phyloP scores from a whole-genome alignment of 805 yeast species.

The Monosporozyma siamensis region DNA sequence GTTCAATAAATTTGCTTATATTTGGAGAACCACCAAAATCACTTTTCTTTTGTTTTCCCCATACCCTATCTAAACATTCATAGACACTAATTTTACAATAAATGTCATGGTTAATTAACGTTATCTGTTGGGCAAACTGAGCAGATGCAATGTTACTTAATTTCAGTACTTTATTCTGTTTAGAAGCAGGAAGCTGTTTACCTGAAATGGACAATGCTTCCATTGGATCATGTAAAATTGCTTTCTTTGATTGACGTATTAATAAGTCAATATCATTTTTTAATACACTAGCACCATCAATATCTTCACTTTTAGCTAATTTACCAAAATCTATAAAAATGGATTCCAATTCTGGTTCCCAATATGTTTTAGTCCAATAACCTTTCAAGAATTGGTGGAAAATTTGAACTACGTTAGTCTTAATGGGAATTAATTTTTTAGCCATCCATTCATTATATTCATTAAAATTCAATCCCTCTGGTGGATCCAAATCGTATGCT shows the following conservation, averaged over 20 bases:
- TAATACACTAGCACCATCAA: slow-evolving; percentile 37
- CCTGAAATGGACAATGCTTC: background rate
- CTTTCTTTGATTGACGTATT: background rate
- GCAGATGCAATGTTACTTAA: slow-evolving; percentile 59
- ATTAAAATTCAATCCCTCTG: slow-evolving; percentile 77
- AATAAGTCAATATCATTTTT: slow-evolving; percentile 23
- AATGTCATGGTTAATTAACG: slow-evolving; percentile 62
- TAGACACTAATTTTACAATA: slow-evolving; percentile 62
- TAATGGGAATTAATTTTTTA: slow-evolving; percentile 57
- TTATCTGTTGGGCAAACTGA: slow-evolving; percentile 77
- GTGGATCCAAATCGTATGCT: slow-evolving; percentile 65
- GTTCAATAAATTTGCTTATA: slow-evolving; percentile 54
- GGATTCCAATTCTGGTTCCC: slow-evolving; percentile 34
- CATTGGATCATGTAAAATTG: background rate
- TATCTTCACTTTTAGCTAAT: slow-evolving; percentile 32
- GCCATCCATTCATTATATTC: slow-evolving; percentile 72
- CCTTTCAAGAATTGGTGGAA: slow-evolving; percentile 57
- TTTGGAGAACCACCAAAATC: slow-evolving; percentile 41
- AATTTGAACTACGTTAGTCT: slow-evolving; percentile 53
- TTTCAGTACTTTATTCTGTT: slow-evolving; percentile 33
- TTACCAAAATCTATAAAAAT: slow-evolving; percentile 34
- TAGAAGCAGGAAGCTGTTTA: background rate
- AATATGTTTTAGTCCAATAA: slow-evolving; percentile 60
- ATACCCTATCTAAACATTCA: slow-evolving; percentile 68
- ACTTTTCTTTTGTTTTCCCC: slow-evolving; percentile 56